phyloP scores from a whole-genome alignment of 805 yeast species.

The Ogataea polymorpha region DNA sequence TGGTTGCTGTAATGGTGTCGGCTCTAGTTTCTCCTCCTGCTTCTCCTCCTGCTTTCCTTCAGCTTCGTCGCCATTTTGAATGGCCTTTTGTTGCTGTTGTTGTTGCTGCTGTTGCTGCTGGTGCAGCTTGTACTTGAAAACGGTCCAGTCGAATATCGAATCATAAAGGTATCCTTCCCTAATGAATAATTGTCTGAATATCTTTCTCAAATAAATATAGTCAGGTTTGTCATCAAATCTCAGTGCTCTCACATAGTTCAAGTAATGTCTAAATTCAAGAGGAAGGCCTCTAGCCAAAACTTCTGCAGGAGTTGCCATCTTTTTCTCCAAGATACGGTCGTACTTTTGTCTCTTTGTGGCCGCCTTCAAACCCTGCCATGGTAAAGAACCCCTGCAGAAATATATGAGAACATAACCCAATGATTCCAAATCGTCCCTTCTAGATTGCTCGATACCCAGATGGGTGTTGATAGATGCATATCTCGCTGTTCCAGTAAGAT shows the following conservation, averaged over 20 bases:
- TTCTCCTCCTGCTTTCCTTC: slow-evolving; percentile 23
- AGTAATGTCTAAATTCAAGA: slow-evolving; percentile 79
- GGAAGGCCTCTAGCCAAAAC: slow-evolving; percentile 90
- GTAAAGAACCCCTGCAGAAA: slow-evolving; percentile 92
- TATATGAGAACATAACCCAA: slow-evolving; percentile 92
- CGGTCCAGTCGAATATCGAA: slow-evolving; percentile 95
- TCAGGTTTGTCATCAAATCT: slow-evolving; percentile 97
- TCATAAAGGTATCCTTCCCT: slow-evolving; percentile 89
- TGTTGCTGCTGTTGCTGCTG: slow-evolving; percentile 42
- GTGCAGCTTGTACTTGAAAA: slow-evolving; percentile 69
- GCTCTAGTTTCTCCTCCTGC: slow-evolving; percentile 3
- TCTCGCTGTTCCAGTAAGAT: slow-evolving; percentile 95
- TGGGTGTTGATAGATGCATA: slow-evolving; percentile 95
- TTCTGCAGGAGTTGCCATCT: slow-evolving; percentile 85
- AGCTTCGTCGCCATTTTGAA: slow-evolving; percentile 15
- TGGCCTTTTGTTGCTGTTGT: slow-evolving; percentile 16
- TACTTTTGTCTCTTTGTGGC: slow-evolving; percentile 96
- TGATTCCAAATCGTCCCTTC: slow-evolving; percentile 95
- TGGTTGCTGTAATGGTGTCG: slow-evolving; percentile 3
- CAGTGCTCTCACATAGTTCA: slow-evolving; percentile 84
- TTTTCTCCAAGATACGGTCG: slow-evolving; percentile 93
- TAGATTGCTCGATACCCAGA: slow-evolving; percentile 92
- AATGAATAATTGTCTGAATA: slow-evolving; percentile 84
- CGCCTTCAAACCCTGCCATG: slow-evolving; percentile 98
- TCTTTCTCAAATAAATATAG: slow-evolving; percentile 80